Evolutionary conservation across 768 basidiomycete genomes (phyloP), one percentile per base, ranked within the genome.

Genomic region (Pulveroboletus sp.): DNA sequence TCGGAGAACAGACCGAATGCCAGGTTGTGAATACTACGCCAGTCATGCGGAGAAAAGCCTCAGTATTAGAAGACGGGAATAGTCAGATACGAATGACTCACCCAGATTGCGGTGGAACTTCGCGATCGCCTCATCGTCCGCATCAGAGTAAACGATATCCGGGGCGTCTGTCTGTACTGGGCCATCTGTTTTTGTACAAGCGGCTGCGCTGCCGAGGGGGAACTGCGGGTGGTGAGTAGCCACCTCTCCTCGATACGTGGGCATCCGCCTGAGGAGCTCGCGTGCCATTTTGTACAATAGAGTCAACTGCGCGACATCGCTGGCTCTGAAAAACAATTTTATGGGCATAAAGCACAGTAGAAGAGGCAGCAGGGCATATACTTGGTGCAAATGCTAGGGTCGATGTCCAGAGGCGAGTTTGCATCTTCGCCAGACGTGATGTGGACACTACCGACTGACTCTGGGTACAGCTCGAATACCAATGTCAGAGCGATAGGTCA

Each of bases 221-320:
- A 75, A 75, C 7, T 47, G 18, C 2, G 73, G 73, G 26, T 65
- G 62, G 14, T 24, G 8, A 0, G n/a, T 10, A 13, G 50, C 8
- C 2, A 48, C 41, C 35, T 64, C 64, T 26, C 64, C 64, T 0
- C 62, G 59, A 44, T 61, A 65, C 6, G 43, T 43, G 6, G 68
- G 58, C 76, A 83, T 77, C 14, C 83, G 77, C 32, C 84, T 75
- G 4, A 70, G 67, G 9, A 80, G 54, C 65, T 86, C 83, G 2
- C 82, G 73, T 4, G 60, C 47, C 46, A 72, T 73, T 55, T 85
- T 86, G 62, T 83, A 85, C 0, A 59, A 69, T 72, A 78, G 78
- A 46, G 68, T 68, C 39, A 83, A 54, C 18, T 74, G 64, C 1
- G 61, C 71, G 6, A 84, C 18, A 56, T 81, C 79, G 9, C 70